These are phyloP conservation scores for Arthrinium puccinioides DNA, from an alignment of 2,329 filamentous ascomycete genomes.

Conservation along the genomic window DNA sequence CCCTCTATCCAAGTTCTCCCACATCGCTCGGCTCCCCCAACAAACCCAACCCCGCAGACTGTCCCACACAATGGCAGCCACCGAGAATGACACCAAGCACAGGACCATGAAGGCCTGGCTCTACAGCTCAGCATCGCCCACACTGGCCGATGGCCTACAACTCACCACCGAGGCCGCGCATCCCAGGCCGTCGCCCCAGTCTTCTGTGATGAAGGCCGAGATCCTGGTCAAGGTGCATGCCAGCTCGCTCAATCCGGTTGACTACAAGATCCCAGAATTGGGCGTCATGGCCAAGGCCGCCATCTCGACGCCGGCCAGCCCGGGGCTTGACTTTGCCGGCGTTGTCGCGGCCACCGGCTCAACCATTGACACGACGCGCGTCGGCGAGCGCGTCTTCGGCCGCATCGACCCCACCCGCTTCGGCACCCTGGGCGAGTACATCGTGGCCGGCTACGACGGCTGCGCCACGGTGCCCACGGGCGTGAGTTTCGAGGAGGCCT, in stretches of 20 bases:
- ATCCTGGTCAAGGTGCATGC: conserved; percentile 48
- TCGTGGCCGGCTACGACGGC: conserved; percentile 20
- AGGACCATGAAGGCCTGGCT: conserved; percentile 50
- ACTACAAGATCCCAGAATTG: conserved; percentile 54
- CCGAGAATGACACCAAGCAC: no score
- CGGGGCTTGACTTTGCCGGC: conserved; percentile 43
- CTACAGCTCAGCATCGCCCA: conserved; percentile 35
- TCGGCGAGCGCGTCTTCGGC: conserved; percentile 40
- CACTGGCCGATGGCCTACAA: conserved; percentile 46
- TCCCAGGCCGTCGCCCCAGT: conserved; percentile 22
- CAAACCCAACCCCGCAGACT: no score
- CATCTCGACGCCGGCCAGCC: conserved; percentile 34
- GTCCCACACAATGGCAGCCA: no score
- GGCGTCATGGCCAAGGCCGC: conserved; percentile 30
- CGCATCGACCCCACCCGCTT: conserved; percentile 19
- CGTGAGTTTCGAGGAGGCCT: conserved; percentile 31
- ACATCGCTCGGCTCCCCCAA: no score
- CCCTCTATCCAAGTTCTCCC: no score
- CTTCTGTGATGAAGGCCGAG: conserved; percentile 29
- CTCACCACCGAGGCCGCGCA: conserved; percentile 33
- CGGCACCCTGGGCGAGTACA: conserved; percentile 35
- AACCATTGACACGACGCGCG: conserved; percentile 12
- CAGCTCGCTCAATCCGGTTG: conserved; percentile 52
- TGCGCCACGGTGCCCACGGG: conserved; percentile 33
- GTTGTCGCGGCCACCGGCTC: conserved; percentile 22